A percentile compares a stretch with the other conserved stretches of the same genome.
phyloP scores from a whole-genome alignment of 169 alveolate genomes.

The Plasmodium coatneyi region DNA sequence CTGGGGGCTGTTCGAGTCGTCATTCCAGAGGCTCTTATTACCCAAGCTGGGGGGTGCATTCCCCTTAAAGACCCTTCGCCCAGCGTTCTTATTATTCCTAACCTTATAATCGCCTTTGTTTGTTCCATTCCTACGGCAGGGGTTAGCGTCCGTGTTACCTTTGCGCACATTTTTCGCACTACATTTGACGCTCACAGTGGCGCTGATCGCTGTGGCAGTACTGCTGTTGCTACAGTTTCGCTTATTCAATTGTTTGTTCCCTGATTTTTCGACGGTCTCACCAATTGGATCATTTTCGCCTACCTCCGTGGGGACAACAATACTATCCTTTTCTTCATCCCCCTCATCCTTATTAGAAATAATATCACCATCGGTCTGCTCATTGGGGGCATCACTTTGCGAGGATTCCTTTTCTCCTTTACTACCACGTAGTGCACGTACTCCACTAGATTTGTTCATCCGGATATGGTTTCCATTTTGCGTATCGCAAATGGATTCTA shows the following conservation, averaged over 20 bases:
- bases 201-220: neutral
- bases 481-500: neutral
- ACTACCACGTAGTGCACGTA: neutral
- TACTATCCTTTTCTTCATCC: neutral
- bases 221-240: neutral
- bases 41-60: neutral
- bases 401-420: neutral
- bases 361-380: neutral
- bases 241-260: neutral
- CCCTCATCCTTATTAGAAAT: neutral
- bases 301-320: neutral
- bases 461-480: neutral
- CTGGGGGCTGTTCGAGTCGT: neutral
- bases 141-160: neutral
- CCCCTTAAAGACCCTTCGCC: neutral
- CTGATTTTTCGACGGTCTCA: neutral
- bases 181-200: neutral
- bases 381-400: neutral
- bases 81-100: neutral
- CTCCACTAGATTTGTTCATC: neutral
- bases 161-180: neutral
- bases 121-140: neutral
- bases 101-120: neutral
- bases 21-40: neutral
- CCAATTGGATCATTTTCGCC: neutral